Conservation (phyloP, 306 rosid species). For the Vigna angularis region DNA sequence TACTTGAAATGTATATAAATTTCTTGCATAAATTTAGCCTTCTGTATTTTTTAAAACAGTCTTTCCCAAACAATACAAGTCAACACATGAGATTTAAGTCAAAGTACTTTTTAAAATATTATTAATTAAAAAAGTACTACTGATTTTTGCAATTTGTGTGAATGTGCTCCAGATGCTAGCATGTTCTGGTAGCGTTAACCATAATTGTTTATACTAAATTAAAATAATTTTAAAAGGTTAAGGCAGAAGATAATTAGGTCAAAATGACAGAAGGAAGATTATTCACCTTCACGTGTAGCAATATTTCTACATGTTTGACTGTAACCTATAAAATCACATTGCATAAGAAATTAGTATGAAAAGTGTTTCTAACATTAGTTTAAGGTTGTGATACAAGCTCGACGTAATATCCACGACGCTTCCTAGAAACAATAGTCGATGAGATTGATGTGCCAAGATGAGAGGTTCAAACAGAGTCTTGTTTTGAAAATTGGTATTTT, state of each 20-base stretch:
- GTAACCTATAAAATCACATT: not conserved
- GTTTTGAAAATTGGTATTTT: too few species aligned
- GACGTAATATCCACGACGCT: conserved; percentile 11
- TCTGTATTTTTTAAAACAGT: too few species aligned
- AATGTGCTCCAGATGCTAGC: not conserved
- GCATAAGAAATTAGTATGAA: not conserved
- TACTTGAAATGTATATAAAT: too few species aligned
- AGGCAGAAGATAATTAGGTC: not conserved
- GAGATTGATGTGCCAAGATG: too few species aligned
- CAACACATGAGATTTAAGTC: too few species aligned
- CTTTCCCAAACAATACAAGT: not conserved
- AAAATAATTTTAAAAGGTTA: not conserved
- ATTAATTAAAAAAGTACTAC: not conserved
- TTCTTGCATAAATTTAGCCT: too few species aligned
- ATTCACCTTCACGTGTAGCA: not conserved
- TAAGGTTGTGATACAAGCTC: not conserved
- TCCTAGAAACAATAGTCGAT: conserved; percentile 31
- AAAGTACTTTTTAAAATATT: too few species aligned
- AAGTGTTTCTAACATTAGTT: not conserved
- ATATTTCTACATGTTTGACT: conserved; percentile 14
- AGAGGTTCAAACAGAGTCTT: too few species aligned
- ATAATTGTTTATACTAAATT: not conserved
- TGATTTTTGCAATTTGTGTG: not conserved
- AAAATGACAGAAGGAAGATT: not conserved
- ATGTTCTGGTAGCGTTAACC: not conserved